Evolutionary conservation across 257 asterid genomes (phyloP).

Genomic region (Linaria vulgaris): DNA sequence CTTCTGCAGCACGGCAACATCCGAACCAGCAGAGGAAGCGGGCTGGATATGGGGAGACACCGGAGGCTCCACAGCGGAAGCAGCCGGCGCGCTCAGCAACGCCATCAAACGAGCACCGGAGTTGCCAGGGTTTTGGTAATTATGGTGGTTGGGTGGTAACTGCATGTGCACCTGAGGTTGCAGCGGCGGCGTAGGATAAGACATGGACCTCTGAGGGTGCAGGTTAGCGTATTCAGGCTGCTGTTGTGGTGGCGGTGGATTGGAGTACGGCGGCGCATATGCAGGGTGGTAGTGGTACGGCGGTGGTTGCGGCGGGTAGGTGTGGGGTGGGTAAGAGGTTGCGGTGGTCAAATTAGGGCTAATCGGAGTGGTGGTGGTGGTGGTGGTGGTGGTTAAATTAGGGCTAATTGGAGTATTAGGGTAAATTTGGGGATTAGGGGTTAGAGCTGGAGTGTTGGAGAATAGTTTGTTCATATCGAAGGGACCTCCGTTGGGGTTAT

Average conservation of each 20-base stretch:
- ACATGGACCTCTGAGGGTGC: slow-evolving; percentile 80
- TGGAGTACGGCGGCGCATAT: slow-evolving; percentile 35
- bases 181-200: slow-evolving; percentile 79
- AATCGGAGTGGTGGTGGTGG: slow-evolving; percentile 34
- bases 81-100: slow-evolving; percentile 68
- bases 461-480: slow-evolving; percentile 54
- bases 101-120: slow-evolving; percentile 91
- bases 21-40: slow-evolving; percentile 63
- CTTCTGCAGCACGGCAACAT: slow-evolving; percentile 41
- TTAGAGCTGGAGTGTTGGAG: slow-evolving; percentile 38
- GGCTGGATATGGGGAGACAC: slow-evolving; percentile 58
- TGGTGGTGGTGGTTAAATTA: too few relatives aligned
- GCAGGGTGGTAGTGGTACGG: slow-evolving; percentile 53
- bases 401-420: too few relatives aligned
- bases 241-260: slow-evolving; percentile 50
- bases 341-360: slow-evolving; percentile 52
- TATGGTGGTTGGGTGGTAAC: neutral
- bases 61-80: too few relatives aligned
- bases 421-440: slow-evolving; percentile 36
- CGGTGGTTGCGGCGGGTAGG: slow-evolving; percentile 69
- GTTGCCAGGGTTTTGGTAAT: slow-evolving; percentile 21
- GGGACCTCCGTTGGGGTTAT: slow-evolving; percentile 56
- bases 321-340: slow-evolving; percentile 64
- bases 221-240: slow-evolving; percentile 39
- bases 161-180: slow-evolving; percentile 36